A percentile compares a stretch with the other conserved stretches of the same genome.
Conservation (phyloP, 2,329 filamentous ascomycete species). For the Monosporascus sp. region DNA sequence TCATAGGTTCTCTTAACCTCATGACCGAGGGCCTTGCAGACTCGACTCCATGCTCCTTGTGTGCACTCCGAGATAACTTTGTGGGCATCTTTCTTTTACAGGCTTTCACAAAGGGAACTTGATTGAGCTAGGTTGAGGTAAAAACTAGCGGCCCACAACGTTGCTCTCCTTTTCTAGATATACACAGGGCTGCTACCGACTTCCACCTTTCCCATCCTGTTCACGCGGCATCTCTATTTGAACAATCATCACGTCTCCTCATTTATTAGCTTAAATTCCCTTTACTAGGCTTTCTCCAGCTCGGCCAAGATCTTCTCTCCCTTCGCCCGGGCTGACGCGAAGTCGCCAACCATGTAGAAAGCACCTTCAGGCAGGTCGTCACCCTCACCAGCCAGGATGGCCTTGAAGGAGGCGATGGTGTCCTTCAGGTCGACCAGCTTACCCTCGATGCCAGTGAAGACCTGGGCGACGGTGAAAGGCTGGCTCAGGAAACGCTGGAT, state of each 20-base stretch:
- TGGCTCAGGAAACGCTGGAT: conserved; percentile 99
- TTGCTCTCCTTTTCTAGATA: conserved; percentile 48
- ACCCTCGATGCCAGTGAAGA: conserved; percentile 93
- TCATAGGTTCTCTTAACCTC: too few relatives aligned
- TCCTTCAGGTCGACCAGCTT: conserved; percentile 97
- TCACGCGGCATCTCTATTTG: neutral
- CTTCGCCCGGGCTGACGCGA: conserved; percentile 89
- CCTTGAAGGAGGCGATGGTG: conserved; percentile 96
- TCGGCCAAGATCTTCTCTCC: conserved; percentile 99
- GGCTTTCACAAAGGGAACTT: conserved; percentile 53
- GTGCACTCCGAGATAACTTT: too few relatives aligned
- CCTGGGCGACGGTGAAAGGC: conserved; percentile 85
- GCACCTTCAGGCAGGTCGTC: conserved; percentile 91
- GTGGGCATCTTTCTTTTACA: conserved; percentile 50
- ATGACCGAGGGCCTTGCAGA: too few relatives aligned
- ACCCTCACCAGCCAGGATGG: conserved; percentile 90
- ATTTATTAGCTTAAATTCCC: conserved; percentile 20
- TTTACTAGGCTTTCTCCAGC: conserved; percentile 60
- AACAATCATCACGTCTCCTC: conserved; percentile 15
- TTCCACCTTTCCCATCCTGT: neutral
- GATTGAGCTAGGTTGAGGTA: conserved; percentile 42
- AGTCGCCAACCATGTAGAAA: conserved; percentile 98
- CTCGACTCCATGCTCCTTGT: too few relatives aligned
- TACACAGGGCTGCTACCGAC: conserved; percentile 44
- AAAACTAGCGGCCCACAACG: conserved; percentile 40